Evolutionary conservation across 768 basidiomycete species (phyloP), one percentile per base, ranked within the genome.

Genomic region (Butyriboletus loyo): DNA sequence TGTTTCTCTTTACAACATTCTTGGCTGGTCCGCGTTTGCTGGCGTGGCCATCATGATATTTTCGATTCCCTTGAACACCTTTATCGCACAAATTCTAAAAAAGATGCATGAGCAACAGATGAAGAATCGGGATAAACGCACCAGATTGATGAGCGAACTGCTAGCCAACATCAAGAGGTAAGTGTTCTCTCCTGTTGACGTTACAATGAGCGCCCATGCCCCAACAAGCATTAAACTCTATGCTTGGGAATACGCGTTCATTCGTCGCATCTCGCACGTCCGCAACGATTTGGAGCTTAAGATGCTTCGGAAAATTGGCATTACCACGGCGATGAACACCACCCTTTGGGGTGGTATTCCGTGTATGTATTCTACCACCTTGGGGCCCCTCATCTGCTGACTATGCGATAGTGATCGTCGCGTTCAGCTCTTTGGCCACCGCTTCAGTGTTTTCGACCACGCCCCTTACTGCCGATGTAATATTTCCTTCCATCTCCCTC

Each of bases 401-500:
- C 21, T 7, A 32, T 31, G 36, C 15, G 11, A 17, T 40, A 77
- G 78, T 90, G 14, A 72, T 91, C 4, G 90, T 92, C 6, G 87
- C 87, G 13, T 88, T 92, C 67, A 85, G 87, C 62, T 92, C 90
- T 0, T 88, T 95, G 58, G 84, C 89, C 7, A 79, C 79, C 0
- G 89, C 89, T 7, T 84, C 89, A 0, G 61, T 75, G 17, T 77
- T 79, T 2, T 83, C 84, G 5, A 68, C 77, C 1, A 77, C 66
- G 27, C 90, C 93, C 4, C 70, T 98, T 2, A 98, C 96, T 0
- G 82, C 88, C 0, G 94, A 97, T 56, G 74, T 92, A 46, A 95
- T 98, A 57, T 98, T 98, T 79, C 96, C 96, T n/a, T 85, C 91
- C 0, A 93, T 98, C 55, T 87, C 91, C 0, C 72, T 95, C 28